These are phyloP conservation scores for Verticillium longisporum DNA, from an alignment of 2,329 filamentous ascomycete species.

Conservation along the genomic window DNA sequence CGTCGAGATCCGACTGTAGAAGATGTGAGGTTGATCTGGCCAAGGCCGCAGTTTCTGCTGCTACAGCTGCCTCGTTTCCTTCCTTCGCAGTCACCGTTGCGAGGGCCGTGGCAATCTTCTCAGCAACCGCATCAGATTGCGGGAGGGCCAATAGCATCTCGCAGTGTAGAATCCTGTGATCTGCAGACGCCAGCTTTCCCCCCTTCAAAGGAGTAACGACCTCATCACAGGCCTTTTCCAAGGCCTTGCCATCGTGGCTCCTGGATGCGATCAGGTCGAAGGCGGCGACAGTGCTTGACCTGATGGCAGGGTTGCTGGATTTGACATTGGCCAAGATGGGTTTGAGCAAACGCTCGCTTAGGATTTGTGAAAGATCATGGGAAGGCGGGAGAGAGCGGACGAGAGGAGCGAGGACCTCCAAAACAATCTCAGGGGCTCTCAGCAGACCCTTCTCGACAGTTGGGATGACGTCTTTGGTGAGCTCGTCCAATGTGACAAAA, in stretches of 20 bases:
- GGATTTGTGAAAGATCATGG: conserved; percentile 70
- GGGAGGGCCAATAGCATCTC: conserved; percentile 68
- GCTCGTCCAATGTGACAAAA: conserved; percentile 67
- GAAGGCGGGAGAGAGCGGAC: conserved; percentile 60
- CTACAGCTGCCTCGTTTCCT: conserved; percentile 76
- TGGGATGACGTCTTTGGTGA: conserved; percentile 70
- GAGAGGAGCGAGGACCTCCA: conserved; percentile 71
- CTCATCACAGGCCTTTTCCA: conserved; percentile 70
- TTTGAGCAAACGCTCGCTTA: conserved; percentile 71
- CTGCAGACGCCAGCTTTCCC: conserved; percentile 75
- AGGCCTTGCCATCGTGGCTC: conserved; percentile 47
- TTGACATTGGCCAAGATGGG: conserved; percentile 85
- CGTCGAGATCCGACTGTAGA: conserved; percentile 50
- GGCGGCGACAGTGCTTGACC: conserved; percentile 66
- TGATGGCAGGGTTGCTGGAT: conserved; percentile 75
- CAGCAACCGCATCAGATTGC: conserved; percentile 53
- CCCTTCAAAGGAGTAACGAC: conserved; percentile 72
- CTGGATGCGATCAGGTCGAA: conserved; percentile 64
- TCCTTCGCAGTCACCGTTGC: conserved; percentile 71
- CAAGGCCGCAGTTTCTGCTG: conserved; percentile 67
- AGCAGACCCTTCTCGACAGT: conserved; percentile 83
- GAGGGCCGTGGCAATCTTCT: conserved; percentile 60
- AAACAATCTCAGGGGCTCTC: conserved; percentile 81
- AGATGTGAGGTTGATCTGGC: conserved; percentile 57
- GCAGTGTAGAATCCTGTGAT: conserved; percentile 77